Evolutionary conservation across 352 stramenopile species (phyloP), one percentile per base, ranked within the genome.

Genomic region (Pythium oligandrum): DNA sequence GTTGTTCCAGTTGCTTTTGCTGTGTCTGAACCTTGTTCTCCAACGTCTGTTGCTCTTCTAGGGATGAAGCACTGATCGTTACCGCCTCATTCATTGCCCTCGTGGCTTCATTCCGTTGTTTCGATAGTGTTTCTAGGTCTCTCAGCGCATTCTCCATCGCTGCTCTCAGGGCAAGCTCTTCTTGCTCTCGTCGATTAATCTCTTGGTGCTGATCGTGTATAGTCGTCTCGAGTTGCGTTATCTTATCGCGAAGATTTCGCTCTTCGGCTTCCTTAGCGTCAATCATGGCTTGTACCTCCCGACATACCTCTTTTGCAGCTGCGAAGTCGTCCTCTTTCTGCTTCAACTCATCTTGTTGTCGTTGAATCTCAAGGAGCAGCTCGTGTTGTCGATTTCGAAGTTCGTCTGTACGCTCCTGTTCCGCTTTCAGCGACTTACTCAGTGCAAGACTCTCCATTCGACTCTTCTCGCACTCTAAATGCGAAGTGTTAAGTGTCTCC

Each of bases 61-160:
- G 56, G 0, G 83, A 88, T 6, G 75, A 88, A 11, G 81, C 83
- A 45, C 79, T 91, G 55, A 92, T 90, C 6, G 75, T 86, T 38
- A 93, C 80, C 26, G 83, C 83, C 48, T 92, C 83, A 48, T 89
- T 91, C 83, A 93, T 92, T 0, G 83, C 81, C 12, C 79, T 80
- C 0, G 82, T 75, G 0, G 78, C 83, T 31, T 93, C 81, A 40
- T 93, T 92, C 33, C 83, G 77, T 47, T 93, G 80, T 10, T 69
- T 68, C 1, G 83, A 89, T 11, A 93, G 55, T 1, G 56, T 66
- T 32, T 83, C 66, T 1, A 93, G 48, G 39, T 93, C 83, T 0
- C 70, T 64, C n/a, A 91, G 55, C 6, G 79, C 68, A 5, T 71
- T 68, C 40, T 88, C 82, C 79, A 92, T 92, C 6, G 72, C 79